Evolutionary conservation across 179 eudicot genomes (phyloP).

Genomic region (Silene coronaria): DNA sequence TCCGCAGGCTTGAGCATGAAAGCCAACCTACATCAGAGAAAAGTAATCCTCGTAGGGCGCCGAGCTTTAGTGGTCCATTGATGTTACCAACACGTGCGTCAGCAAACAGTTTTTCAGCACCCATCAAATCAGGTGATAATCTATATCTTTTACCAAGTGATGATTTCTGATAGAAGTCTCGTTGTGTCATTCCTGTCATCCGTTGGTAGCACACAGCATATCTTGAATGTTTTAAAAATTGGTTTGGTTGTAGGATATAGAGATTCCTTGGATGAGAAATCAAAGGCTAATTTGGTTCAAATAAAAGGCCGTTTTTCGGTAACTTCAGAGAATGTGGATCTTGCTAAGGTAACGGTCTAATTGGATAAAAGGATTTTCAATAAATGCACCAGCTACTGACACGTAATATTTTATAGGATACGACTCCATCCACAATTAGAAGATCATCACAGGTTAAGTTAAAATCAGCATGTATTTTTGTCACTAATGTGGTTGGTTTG

Average conservation of each 20-base stretch:
- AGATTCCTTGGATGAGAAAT: conserved; percentile 85
- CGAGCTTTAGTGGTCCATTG: conserved; percentile 91
- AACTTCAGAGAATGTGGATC: conserved; percentile 91
- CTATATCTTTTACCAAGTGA: conserved; percentile 9
- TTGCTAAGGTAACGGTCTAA: conserved; percentile 61
- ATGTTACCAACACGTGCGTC: conserved; percentile 90
- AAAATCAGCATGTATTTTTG: neutral
- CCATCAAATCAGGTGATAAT: conserved; percentile 84
- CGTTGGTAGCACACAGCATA: neutral
- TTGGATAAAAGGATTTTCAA: conserved; percentile 9
- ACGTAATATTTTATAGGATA: conserved; percentile 49
- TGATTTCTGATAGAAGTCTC: neutral
- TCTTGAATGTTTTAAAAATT: conserved; percentile 7
- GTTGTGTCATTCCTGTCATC: conserved; percentile 9
- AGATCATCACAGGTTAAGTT: conserved; percentile 57
- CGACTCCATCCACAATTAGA: conserved; percentile 52
- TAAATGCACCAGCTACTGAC: conserved; percentile 30
- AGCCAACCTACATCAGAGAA: conserved; percentile 45
- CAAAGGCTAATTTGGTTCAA: conserved; percentile 88
- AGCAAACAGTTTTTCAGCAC: conserved; percentile 96
- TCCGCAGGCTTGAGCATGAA: conserved; percentile 62
- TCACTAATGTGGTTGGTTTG: conserved; percentile 18
- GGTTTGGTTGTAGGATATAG: conserved; percentile 49
- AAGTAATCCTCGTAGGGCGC: conserved; percentile 54
- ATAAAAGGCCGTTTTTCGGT: conserved; percentile 95